Percentiles rank a stretch among this genome's conserved stretches.
Conservation (phyloP, 2,329 filamentous ascomycete species). For the Coniochaeta sp. region DNA sequence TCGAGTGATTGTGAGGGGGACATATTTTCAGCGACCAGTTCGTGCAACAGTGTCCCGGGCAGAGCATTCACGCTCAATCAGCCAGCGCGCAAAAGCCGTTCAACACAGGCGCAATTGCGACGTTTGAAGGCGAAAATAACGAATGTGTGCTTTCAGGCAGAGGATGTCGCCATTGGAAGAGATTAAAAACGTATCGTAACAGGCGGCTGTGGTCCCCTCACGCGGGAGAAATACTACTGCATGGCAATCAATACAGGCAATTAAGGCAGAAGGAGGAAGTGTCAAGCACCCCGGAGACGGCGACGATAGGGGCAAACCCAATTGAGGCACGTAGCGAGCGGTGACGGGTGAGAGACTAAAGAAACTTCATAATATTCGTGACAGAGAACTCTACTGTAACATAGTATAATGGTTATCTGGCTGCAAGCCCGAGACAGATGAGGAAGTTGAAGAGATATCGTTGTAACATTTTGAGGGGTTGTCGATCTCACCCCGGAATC, state of each 20-base stretch:
- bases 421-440: neutral
- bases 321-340: neutral
- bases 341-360: neutral
- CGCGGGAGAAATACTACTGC: neutral
- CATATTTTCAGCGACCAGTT: neutral
- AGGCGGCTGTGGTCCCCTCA: neutral
- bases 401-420: neutral
- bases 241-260: neutral
- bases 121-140: neutral
- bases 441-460: constrained; percentile 1
- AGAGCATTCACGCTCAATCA: neutral
- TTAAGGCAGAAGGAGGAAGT: neutral
- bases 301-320: neutral
- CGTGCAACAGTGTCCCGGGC: neutral
- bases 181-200: neutral
- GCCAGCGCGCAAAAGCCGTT: neutral
- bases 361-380: neutral
- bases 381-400: neutral
- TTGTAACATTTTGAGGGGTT: neutral
- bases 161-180: neutral
- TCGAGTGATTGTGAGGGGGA: neutral
- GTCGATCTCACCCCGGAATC: neutral
- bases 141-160: neutral
- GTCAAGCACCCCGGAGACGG: neutral
- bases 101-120: neutral